These are phyloP conservation scores for Cryphonectria parasitica DNA, from an alignment of 2,329 filamentous ascomycete genomes.

Conservation along the genomic window DNA sequence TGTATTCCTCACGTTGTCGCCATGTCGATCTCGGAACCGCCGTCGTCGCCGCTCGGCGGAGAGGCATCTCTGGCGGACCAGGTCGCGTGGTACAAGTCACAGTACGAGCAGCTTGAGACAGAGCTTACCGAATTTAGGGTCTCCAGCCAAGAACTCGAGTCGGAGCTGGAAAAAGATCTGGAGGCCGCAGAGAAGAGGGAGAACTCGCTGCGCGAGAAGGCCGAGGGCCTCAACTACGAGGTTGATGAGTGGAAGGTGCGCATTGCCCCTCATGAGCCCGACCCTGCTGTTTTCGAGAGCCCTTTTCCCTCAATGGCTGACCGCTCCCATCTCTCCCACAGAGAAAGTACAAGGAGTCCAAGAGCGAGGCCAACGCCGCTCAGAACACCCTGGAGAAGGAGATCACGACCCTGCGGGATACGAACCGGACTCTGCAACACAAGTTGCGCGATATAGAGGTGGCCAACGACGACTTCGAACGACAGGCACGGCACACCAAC, in stretches of 20 bases:
- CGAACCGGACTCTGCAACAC: conserved; percentile 79
- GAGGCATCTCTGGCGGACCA: conserved; percentile 69
- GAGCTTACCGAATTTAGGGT: conserved; percentile 93
- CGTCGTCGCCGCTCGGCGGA: conserved; percentile 64
- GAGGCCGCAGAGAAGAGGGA: conserved; percentile 95
- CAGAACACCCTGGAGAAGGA: conserved; percentile 93
- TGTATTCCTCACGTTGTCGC: conserved; percentile 19
- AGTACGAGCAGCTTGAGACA: conserved; percentile 89
- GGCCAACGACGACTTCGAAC: conserved; percentile 96
- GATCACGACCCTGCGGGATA: conserved; percentile 86
- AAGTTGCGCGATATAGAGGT: conserved; percentile 94
- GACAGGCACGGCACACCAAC: conserved; percentile 92
- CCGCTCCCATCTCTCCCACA: conserved; percentile 42
- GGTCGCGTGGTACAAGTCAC: conserved; percentile 90
- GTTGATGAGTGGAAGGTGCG: conserved; percentile 98
- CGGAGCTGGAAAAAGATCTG: conserved; percentile 93
- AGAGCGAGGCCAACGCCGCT: conserved; percentile 80
- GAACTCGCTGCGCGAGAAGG: conserved; percentile 81
- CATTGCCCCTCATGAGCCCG: conserved; percentile 17
- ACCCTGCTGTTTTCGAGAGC: background rate
- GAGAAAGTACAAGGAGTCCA: conserved; percentile 96
- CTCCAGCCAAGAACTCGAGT: conserved; percentile 91
- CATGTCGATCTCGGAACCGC: conserved; percentile 58
- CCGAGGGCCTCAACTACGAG: conserved; percentile 82
- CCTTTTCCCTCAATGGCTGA: conserved; percentile 30